A percentile compares a stretch with the other conserved stretches of the same genome.
phyloP scores from a whole-genome alignment of 2,329 filamentous ascomycete genomes.

The Hypoxylon rubiginosum region DNA sequence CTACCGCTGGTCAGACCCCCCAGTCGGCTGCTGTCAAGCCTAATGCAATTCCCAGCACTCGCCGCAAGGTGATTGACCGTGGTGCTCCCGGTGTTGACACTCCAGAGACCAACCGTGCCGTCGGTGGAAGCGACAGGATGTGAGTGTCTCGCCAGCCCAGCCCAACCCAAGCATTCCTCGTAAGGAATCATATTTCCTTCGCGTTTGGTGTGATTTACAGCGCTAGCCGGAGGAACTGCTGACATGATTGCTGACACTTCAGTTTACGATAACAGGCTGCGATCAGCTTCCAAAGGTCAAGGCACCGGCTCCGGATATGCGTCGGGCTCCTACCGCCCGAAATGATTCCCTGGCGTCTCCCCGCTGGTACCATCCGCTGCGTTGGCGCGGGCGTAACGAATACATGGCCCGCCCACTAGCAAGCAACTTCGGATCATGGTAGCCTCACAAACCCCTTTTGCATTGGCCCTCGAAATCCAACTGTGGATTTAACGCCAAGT shows the following conservation, averaged over 20 bases:
- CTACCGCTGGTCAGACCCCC: slow-evolving; percentile 72
- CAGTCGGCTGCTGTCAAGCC: slow-evolving; percentile 75
- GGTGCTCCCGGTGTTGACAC: slow-evolving; percentile 73
- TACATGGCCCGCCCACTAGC: slow-evolving; percentile 42
- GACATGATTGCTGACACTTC: slow-evolving; percentile 83
- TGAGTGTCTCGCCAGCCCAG: slow-evolving; percentile 80
- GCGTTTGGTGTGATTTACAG: slow-evolving; percentile 84
- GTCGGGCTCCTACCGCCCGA: slow-evolving; percentile 58
- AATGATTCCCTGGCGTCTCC: slow-evolving; percentile 54
- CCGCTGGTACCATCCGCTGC: slow-evolving; percentile 43
- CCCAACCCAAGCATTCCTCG: slow-evolving; percentile 76
- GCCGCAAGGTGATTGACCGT: slow-evolving; percentile 87
- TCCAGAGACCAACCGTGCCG: slow-evolving; percentile 79
- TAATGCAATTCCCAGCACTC: slow-evolving; percentile 79
- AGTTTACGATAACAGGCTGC: slow-evolving; percentile 89
- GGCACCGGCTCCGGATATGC: slow-evolving; percentile 57
- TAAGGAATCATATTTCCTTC: slow-evolving; percentile 89
- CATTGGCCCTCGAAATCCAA: slow-evolving; percentile 43
- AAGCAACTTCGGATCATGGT: slow-evolving; percentile 44
- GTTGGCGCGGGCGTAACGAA: slow-evolving; percentile 46
- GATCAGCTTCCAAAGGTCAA: slow-evolving; percentile 81
- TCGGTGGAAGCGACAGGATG: slow-evolving; percentile 91
- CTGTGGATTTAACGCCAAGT: slow-evolving; percentile 42
- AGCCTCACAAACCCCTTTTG: slow-evolving; percentile 37
- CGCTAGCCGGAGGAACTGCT: slow-evolving; percentile 81